Percentiles rank a stretch among this genome's conserved stretches.
These are phyloP conservation scores for Eremothecium cymbalariae DNA, from an alignment of 1,139 yeast genomes.

Conservation along the genomic window DNA sequence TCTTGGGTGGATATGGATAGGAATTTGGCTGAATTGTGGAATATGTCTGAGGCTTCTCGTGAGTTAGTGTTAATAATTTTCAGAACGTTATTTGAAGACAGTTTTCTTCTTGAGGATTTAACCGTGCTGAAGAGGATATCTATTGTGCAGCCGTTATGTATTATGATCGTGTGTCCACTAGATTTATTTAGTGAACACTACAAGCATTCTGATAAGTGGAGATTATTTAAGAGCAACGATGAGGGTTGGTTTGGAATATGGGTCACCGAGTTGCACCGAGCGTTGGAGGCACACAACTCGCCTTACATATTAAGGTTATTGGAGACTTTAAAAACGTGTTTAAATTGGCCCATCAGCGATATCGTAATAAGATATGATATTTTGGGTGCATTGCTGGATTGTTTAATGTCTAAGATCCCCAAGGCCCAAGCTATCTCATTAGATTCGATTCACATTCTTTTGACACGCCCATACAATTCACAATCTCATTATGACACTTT, in stretches of 20 bases:
- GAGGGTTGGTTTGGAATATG: constrained; percentile 88
- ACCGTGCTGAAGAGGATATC: constrained; percentile 74
- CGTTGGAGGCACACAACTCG: constrained; percentile 36
- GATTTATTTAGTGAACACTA: constrained; percentile 56
- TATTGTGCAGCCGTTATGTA: constrained; percentile 73
- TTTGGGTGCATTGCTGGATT: constrained; percentile 54
- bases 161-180: constrained; percentile 72
- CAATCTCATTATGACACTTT: constrained; percentile 70
- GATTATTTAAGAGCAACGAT: constrained; percentile 51
- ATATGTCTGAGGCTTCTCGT: constrained; percentile 49
- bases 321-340: constrained; percentile 79
- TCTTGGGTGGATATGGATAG: constrained; percentile 93
- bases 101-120: constrained; percentile 87
- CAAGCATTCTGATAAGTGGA: constrained; percentile 59
- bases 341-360: constrained; percentile 83
- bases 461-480: constrained; percentile 68
- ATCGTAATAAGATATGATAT: constrained; percentile 63
- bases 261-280: constrained; percentile 56
- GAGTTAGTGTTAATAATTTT: constrained; percentile 72
- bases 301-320: constrained; percentile 57
- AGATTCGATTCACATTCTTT: constrained; percentile 82
- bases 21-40: constrained; percentile 70
- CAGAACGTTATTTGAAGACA: constrained; percentile 85
- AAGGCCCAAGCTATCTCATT: constrained; percentile 75
- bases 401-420: constrained; percentile 54